Conservation (phyloP, 2,329 filamentous ascomycete species). For the Phialophora chinensis region DNA sequence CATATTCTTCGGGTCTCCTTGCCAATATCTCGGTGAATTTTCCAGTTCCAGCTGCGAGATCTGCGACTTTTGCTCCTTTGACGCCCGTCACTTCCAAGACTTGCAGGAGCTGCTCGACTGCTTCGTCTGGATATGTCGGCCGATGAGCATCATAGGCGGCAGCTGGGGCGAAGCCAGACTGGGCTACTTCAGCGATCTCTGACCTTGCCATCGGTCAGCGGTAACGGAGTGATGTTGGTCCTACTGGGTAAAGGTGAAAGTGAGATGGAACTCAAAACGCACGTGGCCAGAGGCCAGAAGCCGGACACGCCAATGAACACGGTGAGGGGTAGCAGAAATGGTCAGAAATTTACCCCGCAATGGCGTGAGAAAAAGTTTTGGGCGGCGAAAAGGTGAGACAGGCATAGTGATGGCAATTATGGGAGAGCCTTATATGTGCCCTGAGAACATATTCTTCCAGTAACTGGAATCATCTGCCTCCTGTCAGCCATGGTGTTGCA, state of each 20-base stretch:
- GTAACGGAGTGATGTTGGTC: neutral
- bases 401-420: neutral
- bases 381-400: neutral
- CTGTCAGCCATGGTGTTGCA: constrained; percentile 56
- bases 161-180: constrained; percentile 67
- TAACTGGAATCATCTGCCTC: neutral
- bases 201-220: constrained; percentile 14
- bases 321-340: constrained; percentile 17
- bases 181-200: constrained; percentile 40
- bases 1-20: constrained; percentile 62
- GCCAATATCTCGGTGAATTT: constrained; percentile 72
- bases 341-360: constrained; percentile 14
- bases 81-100: constrained; percentile 59
- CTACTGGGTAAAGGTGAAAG: neutral
- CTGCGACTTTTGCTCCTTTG: constrained; percentile 52
- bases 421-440: neutral
- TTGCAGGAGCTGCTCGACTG: constrained; percentile 64
- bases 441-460: neutral
- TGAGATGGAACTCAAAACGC: constrained; percentile 2
- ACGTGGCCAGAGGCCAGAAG: neutral
- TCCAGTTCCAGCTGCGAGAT: constrained; percentile 72
- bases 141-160: constrained; percentile 70
- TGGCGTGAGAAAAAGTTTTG: constrained; percentile 19
- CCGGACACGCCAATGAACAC: neutral
- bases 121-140: constrained; percentile 67